Percentiles rank a stretch among this genome's conserved stretches.
phyloP scores from a whole-genome alignment of 345 rosid species.

The Salix purpurea region DNA sequence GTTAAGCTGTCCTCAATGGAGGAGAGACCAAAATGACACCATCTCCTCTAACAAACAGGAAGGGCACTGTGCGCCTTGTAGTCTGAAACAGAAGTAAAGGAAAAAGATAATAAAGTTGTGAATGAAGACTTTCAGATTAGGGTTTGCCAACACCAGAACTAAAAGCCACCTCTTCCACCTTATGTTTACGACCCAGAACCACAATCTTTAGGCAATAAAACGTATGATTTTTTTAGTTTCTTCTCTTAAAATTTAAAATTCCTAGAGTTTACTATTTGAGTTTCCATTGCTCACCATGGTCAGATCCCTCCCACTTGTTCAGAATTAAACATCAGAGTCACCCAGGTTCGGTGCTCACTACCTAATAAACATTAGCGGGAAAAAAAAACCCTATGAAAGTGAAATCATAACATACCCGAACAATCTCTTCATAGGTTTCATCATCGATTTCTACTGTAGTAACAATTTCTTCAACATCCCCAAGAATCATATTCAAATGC shows the following conservation, averaged over 20 bases:
- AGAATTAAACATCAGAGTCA: not conserved
- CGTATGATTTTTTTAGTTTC: too few species aligned
- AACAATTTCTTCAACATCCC: slow-evolving; percentile 94
- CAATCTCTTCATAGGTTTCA: slow-evolving; percentile 97
- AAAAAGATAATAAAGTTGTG: not conserved
- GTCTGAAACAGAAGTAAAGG: slow-evolving; percentile 47
- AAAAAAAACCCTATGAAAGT: not conserved
- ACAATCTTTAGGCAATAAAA: not conserved
- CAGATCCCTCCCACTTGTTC: not conserved
- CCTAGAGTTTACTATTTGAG: not conserved
- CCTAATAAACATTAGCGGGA: not conserved
- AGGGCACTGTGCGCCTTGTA: slow-evolving; percentile 73
- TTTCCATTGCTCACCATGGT: not conserved
- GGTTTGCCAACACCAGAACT: not conserved
- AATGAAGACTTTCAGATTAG: not conserved
- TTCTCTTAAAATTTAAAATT: not conserved
- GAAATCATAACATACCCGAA: slow-evolving; percentile 55
- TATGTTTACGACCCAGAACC: not conserved
- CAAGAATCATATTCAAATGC: slow-evolving; percentile 98
- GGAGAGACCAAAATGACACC: slow-evolving; percentile 99
- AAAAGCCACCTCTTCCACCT: not conserved
- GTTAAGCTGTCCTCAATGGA: slow-evolving; percentile 82
- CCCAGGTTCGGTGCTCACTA: not conserved
- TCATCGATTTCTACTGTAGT: slow-evolving; percentile 98
- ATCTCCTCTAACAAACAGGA: slow-evolving; percentile 96